Conservation (phyloP, 306 rosid species). For the Fagus crenata region DNA sequence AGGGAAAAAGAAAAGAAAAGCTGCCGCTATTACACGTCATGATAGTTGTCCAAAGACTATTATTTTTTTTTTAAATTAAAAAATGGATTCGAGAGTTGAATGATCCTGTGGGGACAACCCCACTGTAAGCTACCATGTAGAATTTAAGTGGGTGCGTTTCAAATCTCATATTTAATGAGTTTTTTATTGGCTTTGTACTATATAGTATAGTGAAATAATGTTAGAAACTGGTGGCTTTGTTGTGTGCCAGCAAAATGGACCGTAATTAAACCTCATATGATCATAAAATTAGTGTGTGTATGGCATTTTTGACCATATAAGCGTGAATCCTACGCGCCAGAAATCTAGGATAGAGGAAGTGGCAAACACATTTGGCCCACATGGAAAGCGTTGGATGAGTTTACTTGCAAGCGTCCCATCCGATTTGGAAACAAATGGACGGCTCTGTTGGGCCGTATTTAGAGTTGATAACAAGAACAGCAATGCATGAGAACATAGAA, state of each 20-base stretch:
- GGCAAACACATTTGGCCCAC: slow-evolving; percentile 35
- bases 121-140: not conserved
- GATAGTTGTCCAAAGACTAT: slow-evolving; percentile 32
- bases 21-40: slow-evolving; percentile 53
- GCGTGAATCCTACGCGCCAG: slow-evolving; percentile 5
- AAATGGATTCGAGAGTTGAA: not conserved
- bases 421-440: not conserved
- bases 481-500: not conserved
- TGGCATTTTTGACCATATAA: not conserved
- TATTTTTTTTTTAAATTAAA: not conserved
- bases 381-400: slow-evolving; percentile 6
- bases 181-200: not conserved
- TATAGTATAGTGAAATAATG: no score
- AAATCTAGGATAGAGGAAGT: slow-evolving; percentile 10
- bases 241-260: no score
- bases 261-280: not conserved
- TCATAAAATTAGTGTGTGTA: not conserved
- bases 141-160: not conserved
- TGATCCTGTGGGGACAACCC: slow-evolving; percentile 1
- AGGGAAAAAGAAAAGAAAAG: not conserved
- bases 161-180: not conserved
- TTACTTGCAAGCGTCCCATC: not conserved
- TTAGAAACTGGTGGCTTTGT: no score
- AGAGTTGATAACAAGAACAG: not conserved
- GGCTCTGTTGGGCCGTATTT: slow-evolving; percentile 8